Evolutionary conservation across 2,329 filamentous ascomycete species (phyloP).

Genomic region (Dendryphion nanum): DNA sequence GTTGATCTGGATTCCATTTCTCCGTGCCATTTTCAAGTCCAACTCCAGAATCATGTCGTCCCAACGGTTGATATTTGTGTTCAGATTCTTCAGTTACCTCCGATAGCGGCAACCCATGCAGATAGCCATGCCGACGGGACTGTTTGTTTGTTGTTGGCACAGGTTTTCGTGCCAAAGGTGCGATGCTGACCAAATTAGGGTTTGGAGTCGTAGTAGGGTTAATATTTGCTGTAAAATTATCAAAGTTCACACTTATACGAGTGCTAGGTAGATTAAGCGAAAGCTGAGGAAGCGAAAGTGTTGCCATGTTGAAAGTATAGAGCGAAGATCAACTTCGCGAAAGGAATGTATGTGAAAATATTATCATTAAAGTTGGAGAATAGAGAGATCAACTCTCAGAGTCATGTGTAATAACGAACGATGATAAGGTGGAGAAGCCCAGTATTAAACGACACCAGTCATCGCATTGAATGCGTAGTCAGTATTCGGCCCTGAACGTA

Average conservation of each 20-base stretch:
- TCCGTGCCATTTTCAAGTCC: slow-evolving; percentile 8
- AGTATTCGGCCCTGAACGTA: too few species aligned
- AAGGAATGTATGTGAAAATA: slow-evolving; percentile 2
- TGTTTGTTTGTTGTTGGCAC: neutral
- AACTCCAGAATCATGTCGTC: slow-evolving; percentile 6
- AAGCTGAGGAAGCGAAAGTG: slow-evolving; percentile 13
- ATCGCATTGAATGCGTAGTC: too few species aligned
- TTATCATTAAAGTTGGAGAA: slow-evolving; percentile 4
- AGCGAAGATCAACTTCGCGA: neutral
- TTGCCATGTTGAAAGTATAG: slow-evolving; percentile 15
- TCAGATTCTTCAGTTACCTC: slow-evolving; percentile 9
- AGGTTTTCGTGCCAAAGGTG: neutral
- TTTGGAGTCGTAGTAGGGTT: neutral
- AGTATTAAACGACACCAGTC: too few species aligned
- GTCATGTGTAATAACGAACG: slow-evolving; percentile 1
- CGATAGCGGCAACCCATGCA: slow-evolving; percentile 1
- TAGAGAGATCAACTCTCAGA: slow-evolving; percentile 15
- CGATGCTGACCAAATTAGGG: neutral
- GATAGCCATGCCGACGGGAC: neutral
- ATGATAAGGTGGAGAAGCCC: too few species aligned
- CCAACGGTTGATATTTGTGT: neutral
- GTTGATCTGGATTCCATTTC: slow-evolving; percentile 1
- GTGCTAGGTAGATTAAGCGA: slow-evolving; percentile 21
- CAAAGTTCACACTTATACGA: slow-evolving; percentile 22
- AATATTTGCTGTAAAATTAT: slow-evolving; percentile 9